phyloP scores from a whole-genome alignment of 2,329 filamentous ascomycete genomes.

The Claviceps pazoutovae region DNA sequence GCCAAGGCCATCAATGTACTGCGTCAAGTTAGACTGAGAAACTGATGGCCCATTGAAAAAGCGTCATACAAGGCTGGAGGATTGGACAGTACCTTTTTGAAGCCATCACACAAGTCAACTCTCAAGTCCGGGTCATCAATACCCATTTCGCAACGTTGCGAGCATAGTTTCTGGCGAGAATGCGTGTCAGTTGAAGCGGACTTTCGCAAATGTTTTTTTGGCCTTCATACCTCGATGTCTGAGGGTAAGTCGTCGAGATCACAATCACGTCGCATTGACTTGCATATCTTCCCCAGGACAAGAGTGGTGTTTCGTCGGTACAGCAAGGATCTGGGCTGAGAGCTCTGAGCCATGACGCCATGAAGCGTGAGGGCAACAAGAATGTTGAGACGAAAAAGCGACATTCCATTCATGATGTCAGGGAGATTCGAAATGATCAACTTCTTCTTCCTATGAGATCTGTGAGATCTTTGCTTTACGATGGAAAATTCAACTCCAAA shows the following conservation, averaged over 20 bases:
- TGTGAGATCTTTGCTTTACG: background rate
- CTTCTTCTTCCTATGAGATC: background rate
- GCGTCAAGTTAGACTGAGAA: background rate
- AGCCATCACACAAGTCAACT: slow-evolving; percentile 1
- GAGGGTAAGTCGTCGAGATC: slow-evolving; percentile 1
- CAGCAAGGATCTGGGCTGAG: background rate
- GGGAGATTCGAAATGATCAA: background rate
- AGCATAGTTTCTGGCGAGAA: slow-evolving; percentile 2
- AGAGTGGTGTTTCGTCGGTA: background rate
- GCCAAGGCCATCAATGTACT: slow-evolving; percentile 6
- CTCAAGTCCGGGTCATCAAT: slow-evolving; percentile 3
- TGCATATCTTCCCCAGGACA: slow-evolving; percentile 5
- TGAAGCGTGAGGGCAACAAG: background rate
- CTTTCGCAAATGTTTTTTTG: background rate
- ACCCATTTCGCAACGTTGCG: slow-evolving; percentile 2
- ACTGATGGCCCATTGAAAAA: background rate
- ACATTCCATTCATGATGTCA: background rate
- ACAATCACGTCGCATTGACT: slow-evolving; percentile 3
- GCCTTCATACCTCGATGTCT: slow-evolving; percentile 2
- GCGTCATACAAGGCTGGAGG: too few species aligned
- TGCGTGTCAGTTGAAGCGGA: background rate
- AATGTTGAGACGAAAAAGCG: background rate
- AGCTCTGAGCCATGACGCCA: slow-evolving; percentile 1
- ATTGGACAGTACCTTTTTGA: slow-evolving; percentile 3
- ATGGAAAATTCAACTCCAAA: background rate